phyloP scores from a whole-genome alignment of 106 monocot genomes.

The Triglochin maritima region DNA sequence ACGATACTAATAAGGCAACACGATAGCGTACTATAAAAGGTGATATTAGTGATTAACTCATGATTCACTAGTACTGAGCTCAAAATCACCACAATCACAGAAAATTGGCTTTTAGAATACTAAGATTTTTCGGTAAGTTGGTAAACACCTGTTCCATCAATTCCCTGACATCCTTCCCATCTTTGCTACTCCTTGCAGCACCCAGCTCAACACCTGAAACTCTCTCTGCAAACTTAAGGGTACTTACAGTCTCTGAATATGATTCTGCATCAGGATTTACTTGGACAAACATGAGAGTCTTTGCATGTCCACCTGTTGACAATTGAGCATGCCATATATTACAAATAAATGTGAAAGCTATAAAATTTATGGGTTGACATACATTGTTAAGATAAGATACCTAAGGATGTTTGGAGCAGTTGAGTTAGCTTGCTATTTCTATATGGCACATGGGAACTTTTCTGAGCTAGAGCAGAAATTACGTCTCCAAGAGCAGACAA shows the following conservation, averaged over 20 bases:
- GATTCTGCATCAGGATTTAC: slow-evolving; percentile 80
- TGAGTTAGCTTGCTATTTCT: slow-evolving; percentile 92
- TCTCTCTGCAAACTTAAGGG: slow-evolving; percentile 93
- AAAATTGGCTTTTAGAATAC: not conserved
- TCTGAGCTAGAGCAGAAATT: slow-evolving; percentile 72
- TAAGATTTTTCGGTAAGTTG: too few relatives aligned
- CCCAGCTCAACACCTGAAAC: slow-evolving; percentile 95
- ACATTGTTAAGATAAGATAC: too few relatives aligned
- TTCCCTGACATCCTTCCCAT: slow-evolving; percentile 84
- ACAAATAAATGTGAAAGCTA: too few relatives aligned
- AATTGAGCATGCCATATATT: too few relatives aligned
- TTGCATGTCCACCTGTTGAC: slow-evolving; percentile 86
- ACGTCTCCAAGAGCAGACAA: slow-evolving; percentile 91
- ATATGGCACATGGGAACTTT: slow-evolving; percentile 74
- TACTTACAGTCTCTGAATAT: slow-evolving; percentile 81
- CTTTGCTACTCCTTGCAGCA: slow-evolving; percentile 87
- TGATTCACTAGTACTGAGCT: not conserved
- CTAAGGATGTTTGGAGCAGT: slow-evolving; percentile 83
- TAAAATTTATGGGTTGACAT: too few relatives aligned
- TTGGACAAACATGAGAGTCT: slow-evolving; percentile 96
- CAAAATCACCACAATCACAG: not conserved
- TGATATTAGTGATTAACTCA: not conserved
- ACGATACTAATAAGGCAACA: not conserved
- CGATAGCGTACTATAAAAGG: not conserved
- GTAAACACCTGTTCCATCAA: slow-evolving; percentile 75